Conservation (phyloP, 768 basidiomycete species). For the Tricholoma saponaceum region DNA sequence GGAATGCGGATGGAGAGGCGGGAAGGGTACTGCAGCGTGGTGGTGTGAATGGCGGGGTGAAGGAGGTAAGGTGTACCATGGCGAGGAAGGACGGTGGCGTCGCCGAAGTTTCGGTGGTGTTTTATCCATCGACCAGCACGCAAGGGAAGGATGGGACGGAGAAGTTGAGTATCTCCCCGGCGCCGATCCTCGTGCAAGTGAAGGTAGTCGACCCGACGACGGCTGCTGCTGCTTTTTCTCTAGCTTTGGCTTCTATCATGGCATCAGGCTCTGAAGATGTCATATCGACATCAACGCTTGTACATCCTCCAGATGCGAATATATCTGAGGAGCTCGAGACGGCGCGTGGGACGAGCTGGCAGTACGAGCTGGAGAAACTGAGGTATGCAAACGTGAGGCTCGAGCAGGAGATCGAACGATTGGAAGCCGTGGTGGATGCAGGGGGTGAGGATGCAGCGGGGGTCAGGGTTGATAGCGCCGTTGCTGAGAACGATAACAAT, state of each 20-base stretch:
- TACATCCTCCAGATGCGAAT: constrained; percentile 23
- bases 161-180: constrained; percentile 25
- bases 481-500: neutral
- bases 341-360: constrained; percentile 76
- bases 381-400: constrained; percentile 66
- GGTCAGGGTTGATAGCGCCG: neutral
- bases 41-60: constrained; percentile 5
- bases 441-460: neutral
- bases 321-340: constrained; percentile 74
- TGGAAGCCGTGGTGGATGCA: constrained; percentile 21
- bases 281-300: neutral
- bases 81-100: constrained; percentile 31
- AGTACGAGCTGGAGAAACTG: constrained; percentile 87
- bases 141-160: constrained; percentile 1
- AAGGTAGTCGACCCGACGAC: constrained; percentile 19
- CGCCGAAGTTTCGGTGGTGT: constrained; percentile 19
- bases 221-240: neutral
- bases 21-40: neutral
- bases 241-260: constrained; percentile 3
- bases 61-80: constrained; percentile 32
- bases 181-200: constrained; percentile 36
- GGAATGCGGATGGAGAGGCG: constrained; percentile 16
- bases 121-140: constrained; percentile 27
- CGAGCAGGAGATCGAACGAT: constrained; percentile 44
- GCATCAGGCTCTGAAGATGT: constrained; percentile 4